Evolutionary conservation across 2,329 filamentous ascomycete species (phyloP), one percentile per base, ranked within the genome.

Genomic region (Aspergillus proliferans): DNA sequence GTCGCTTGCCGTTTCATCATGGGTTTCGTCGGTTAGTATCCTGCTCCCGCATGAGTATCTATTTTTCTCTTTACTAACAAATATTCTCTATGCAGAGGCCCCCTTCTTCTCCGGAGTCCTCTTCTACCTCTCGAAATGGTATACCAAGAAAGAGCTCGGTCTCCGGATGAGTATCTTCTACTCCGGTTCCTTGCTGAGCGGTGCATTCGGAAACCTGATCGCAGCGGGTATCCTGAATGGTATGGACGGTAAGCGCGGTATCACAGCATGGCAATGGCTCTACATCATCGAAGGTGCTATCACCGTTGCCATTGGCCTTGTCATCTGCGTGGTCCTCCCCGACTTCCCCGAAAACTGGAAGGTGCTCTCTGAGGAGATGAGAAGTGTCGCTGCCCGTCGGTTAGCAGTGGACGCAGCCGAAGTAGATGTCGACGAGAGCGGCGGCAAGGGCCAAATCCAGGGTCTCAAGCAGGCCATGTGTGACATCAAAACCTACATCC

Each of bases 151-250:
- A 26, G 77, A 80, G 51, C 59, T 80, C 26, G 72, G 72, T 2
- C 69, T 77, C 40, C 71, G 78, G 4, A 77, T 75, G 55, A 71
- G 71, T 38, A 71, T 79, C 26, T 73, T 80, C 49, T 79, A 77
- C 56, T 74, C 75, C 2, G 76, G 75, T 2, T 74, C 71, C 6
- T 61, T 78, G 9, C 63, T 79, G 21, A 71, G 71, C 45, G 73
- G 64, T 47, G 76, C 77, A 2, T 80, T 80, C 56, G 76, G 76
- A 18, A 76, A 73, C 18, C 66, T 80, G 26, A 77, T 81, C 44
- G 77, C 76, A 1, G 78, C 77, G 0, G 76, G 74, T 3, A 77
- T 80, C 34, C 63, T 76, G 8, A 60, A 62, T 12, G 73, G 73
- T 2, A 61, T 73, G 6, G 61, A 58, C 18, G 68, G 68, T 12